Evolutionary conservation across 768 basidiomycete species (phyloP), one percentile per base, ranked within the genome.

Genomic region (Mycena chlorophos): DNA sequence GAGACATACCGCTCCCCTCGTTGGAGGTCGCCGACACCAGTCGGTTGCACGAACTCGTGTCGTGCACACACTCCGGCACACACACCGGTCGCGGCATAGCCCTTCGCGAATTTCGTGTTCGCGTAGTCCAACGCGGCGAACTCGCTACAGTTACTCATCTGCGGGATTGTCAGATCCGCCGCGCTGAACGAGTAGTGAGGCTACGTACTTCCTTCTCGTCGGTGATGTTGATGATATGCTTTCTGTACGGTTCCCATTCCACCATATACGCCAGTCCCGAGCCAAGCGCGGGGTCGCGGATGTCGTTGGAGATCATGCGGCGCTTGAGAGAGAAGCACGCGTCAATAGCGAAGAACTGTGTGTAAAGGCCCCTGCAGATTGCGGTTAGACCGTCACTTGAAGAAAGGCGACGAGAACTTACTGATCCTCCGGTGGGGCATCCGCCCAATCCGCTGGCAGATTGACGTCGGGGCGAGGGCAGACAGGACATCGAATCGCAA

Each of bases 381-480:
- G 22, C 22, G 25, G n/a, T n/a, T n/a, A n/a, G n/a, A 16, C n/a
- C 38, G 31, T 42, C 17, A 17, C 8, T 8, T 34, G 17, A 34
- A 8, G 17, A 17, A 34, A 34, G 31, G 39, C 22, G 43, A 30
- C 10, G 16, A 31, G 31, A 8, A 60, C 64, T 30, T 54, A 69
- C 66, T 49, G 31, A 1, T 34, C 17, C 19, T 68, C 56, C 3
- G 39, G 45, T 0, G 61, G 38, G 2, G 54, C 60, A 3, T 62
- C 31, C 26, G 64, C 34, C 69, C 68, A 73, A 26, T 60, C 58
- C 1, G 49, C 42, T 0, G 65, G 66, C 1, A 76, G 49, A 55
- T 74, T 74, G 0, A 66, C 57, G 0, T 58, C 67, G 0, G 68
- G 69, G 0, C 68, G 67, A 1, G 73, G 75, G 54, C 75, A 76